These are phyloP conservation scores for Myriosclerotinia scirpicola DNA, from an alignment of 2,329 filamentous ascomycete species.

Conservation along the genomic window DNA sequence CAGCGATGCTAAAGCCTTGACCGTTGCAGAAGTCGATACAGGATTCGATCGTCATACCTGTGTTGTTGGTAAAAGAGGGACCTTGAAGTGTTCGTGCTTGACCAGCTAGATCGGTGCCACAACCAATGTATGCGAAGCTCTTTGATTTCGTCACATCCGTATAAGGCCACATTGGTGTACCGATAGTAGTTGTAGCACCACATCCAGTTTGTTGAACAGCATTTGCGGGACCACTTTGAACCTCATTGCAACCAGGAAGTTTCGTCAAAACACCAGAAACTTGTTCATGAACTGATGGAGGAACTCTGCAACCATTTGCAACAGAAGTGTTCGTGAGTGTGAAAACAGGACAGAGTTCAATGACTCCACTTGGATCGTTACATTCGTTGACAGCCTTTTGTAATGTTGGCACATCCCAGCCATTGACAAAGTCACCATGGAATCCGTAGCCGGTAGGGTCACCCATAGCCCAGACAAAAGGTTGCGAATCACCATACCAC, in stretches of 20 bases:
- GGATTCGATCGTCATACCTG: slow-evolving; percentile 31
- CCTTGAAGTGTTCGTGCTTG: slow-evolving; percentile 40
- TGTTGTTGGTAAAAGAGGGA: slow-evolving; percentile 16
- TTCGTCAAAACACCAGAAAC: slow-evolving; percentile 48
- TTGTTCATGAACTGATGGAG: slow-evolving; percentile 46
- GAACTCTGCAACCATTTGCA: slow-evolving; percentile 53
- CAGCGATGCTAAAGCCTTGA: slow-evolving; percentile 35
- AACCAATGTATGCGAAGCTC: slow-evolving; percentile 61
- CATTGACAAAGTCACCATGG: slow-evolving; percentile 61
- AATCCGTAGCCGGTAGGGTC: slow-evolving; percentile 54
- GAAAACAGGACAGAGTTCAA: slow-evolving; percentile 47
- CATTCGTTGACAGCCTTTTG: slow-evolving; percentile 53
- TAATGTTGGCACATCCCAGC: slow-evolving; percentile 52
- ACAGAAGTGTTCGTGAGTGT: slow-evolving; percentile 54
- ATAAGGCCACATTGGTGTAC: slow-evolving; percentile 47
- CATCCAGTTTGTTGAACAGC: slow-evolving; percentile 45
- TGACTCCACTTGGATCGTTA: slow-evolving; percentile 45
- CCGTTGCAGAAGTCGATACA: slow-evolving; percentile 40
- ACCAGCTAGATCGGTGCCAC: slow-evolving; percentile 52
- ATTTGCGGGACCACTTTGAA: slow-evolving; percentile 33
- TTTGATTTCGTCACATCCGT: slow-evolving; percentile 47
- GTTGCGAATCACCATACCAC: slow-evolving; percentile 48
- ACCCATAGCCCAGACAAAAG: slow-evolving; percentile 54
- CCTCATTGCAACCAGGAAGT: slow-evolving; percentile 56
- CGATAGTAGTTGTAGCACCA: slow-evolving; percentile 50